These are phyloP conservation scores for Drechslerella coelobrocha DNA, from an alignment of 2,329 filamentous ascomycete genomes.

Conservation along the genomic window DNA sequence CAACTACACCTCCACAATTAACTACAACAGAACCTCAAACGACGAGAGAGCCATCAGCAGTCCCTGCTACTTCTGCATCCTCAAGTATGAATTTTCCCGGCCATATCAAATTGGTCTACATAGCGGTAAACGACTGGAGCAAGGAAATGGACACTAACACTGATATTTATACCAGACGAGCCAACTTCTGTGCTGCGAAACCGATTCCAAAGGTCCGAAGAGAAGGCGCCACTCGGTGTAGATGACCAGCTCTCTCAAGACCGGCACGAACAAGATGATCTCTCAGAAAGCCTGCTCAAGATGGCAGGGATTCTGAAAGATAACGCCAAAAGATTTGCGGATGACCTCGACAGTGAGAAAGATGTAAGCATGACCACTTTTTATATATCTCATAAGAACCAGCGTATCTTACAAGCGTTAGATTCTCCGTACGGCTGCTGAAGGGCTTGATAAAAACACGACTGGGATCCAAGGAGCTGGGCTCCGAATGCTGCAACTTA, in stretches of 20 bases:
- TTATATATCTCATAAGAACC: not conserved
- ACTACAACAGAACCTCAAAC: conserved; percentile 11
- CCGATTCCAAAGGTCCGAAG: conserved; percentile 31
- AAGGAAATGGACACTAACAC: conserved; percentile 5
- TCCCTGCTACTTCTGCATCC: conserved; percentile 18
- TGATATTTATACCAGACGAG: conserved; percentile 23
- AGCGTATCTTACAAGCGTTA: conserved; percentile 1
- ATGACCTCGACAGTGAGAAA: conserved; percentile 74
- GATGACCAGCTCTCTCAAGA: conserved; percentile 62
- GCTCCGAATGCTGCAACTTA: conserved; percentile 45
- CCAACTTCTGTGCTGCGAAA: conserved; percentile 35
- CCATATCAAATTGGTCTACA: not conserved
- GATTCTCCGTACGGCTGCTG: conserved; percentile 28
- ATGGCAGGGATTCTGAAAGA: conserved; percentile 80
- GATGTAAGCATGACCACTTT: conserved; percentile 62
- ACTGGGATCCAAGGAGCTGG: conserved; percentile 40
- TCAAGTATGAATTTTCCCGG: conserved; percentile 20
- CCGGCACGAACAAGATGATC: conserved; percentile 78
- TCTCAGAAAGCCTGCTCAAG: conserved; percentile 79
- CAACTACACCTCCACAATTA: conserved; percentile 8
- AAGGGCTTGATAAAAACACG: conserved; percentile 41
- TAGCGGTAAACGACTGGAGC: not conserved
- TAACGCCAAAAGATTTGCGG: conserved; percentile 74
- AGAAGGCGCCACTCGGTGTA: conserved; percentile 24
- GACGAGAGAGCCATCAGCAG: conserved; percentile 2